Conservation (phyloP, 2,329 filamentous ascomycete species). For the Claviceps citrina region DNA sequence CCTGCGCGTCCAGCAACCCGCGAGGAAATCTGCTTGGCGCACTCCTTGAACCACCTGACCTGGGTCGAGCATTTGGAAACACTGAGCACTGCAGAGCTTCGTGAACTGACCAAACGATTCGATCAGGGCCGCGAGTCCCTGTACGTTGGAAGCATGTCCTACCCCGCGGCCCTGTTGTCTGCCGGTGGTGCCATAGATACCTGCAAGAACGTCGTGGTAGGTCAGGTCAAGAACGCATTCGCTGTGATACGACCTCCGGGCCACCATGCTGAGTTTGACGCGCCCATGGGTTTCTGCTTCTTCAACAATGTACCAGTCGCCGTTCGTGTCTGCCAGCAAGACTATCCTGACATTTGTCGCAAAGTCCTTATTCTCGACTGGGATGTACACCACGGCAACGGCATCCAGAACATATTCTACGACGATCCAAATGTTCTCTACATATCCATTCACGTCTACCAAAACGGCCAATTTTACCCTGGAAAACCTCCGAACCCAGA, state of each 20-base stretch:
- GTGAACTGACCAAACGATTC: constrained; percentile 44
- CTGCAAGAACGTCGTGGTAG: constrained; percentile 73
- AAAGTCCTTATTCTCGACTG: constrained; percentile 92
- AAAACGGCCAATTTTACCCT: constrained; percentile 75
- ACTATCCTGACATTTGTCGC: constrained; percentile 65
- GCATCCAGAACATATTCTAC: constrained; percentile 92
- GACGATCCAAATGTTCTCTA: constrained; percentile 89
- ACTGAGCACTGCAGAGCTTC: constrained; percentile 48
- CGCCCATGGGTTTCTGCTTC: constrained; percentile 86
- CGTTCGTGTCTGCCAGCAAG: constrained; percentile 68
- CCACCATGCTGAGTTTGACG: constrained; percentile 79
- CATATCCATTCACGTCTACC: constrained; percentile 83
- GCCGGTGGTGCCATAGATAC: constrained; percentile 92
- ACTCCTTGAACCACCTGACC: constrained; percentile 59
- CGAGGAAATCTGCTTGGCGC: constrained; percentile 67
- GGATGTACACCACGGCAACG: constrained; percentile 73
- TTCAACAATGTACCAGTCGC: constrained; percentile 97
- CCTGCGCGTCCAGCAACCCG: constrained; percentile 59
- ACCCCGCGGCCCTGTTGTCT: constrained; percentile 65
- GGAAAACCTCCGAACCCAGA: constrained; percentile 41
- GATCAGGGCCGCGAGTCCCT: constrained; percentile 58
- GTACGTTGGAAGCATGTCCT: constrained; percentile 72
- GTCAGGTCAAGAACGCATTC: constrained; percentile 82
- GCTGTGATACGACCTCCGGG: constrained; percentile 90
- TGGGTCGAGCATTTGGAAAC: constrained; percentile 52